A percentile compares a stretch with the other conserved stretches of the same genome.
phyloP scores from a whole-genome alignment of 352 stramenopile species.

The Phytopythium vexans region DNA sequence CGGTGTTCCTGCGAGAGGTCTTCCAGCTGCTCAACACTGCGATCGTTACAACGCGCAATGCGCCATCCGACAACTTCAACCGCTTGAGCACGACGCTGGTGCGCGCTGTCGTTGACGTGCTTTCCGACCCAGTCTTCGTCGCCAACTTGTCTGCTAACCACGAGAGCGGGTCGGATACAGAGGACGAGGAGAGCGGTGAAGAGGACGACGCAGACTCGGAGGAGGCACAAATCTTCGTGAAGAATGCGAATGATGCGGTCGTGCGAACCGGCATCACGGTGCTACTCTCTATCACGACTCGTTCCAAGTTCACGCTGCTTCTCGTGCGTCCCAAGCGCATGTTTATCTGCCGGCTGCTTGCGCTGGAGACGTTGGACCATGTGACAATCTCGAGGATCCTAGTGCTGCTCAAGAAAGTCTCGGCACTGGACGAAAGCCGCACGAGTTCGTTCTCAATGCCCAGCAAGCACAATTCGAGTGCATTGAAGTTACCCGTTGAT shows the following conservation, averaged over 20 bases:
- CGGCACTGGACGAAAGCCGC: constrained; percentile 29
- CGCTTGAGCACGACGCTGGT: constrained; percentile 45
- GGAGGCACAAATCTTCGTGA: constrained; percentile 53
- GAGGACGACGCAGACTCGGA: constrained; percentile 45
- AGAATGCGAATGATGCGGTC: constrained; percentile 62
- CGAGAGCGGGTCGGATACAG: constrained; percentile 16
- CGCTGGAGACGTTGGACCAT: constrained; percentile 71
- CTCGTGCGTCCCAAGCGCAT: constrained; percentile 63
- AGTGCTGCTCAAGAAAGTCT: constrained; percentile 62
- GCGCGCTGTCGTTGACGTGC: constrained; percentile 47
- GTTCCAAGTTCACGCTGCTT: constrained; percentile 66
- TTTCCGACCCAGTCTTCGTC: constrained; percentile 56
- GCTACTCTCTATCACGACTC: constrained; percentile 61
- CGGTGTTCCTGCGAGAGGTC: constrained; percentile 64
- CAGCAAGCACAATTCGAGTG: constrained; percentile 8
- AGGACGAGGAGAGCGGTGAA: constrained; percentile 18
- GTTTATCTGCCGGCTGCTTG: constrained; percentile 70
- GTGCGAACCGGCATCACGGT: constrained; percentile 68
- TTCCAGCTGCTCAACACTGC: constrained; percentile 74
- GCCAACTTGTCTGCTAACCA: constrained; percentile 35
- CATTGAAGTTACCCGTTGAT: constrained; percentile 31
- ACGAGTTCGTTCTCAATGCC: constrained; percentile 11
- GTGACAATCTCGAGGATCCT: constrained; percentile 66
- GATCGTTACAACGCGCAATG: constrained; percentile 64
- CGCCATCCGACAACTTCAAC: constrained; percentile 61